Percentiles rank a stretch among this genome's conserved stretches.
Conservation (phyloP, 2,329 filamentous ascomycete genomes). For the Beauveria australis region DNA sequence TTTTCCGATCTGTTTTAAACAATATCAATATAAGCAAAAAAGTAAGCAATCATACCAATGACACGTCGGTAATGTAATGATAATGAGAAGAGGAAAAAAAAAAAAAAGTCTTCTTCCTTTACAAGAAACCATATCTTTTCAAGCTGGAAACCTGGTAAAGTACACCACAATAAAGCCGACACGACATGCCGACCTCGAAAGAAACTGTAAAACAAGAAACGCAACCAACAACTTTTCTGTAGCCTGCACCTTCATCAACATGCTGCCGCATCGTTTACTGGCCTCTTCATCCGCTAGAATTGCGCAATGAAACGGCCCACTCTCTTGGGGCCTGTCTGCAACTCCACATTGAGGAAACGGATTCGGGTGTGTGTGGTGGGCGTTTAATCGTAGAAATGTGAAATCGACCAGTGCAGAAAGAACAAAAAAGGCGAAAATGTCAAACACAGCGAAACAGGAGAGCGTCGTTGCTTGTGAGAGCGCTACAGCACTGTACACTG, state of each 20-base stretch:
- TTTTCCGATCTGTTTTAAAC: slow-evolving; percentile 5
- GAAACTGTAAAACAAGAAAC: neutral
- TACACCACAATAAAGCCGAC: neutral
- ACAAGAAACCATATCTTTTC: neutral
- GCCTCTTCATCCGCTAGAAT: neutral
- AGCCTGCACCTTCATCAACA: neutral
- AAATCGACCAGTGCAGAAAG: neutral
- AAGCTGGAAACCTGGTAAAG: neutral
- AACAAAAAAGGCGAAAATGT: neutral
- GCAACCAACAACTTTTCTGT: neutral
- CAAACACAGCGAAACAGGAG: neutral
- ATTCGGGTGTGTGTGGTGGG: neutral
- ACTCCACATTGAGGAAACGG: neutral
- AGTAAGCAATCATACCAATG: neutral
- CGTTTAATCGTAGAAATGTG: slow-evolving; percentile 9
- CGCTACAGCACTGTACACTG: neutral
- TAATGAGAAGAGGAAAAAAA: neutral
- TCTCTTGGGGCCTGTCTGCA: neutral
- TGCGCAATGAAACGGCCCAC: neutral
- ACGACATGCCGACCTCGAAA: neutral
- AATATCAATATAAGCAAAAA: slow-evolving; percentile 6
- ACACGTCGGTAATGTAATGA: neutral
- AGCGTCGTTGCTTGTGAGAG: neutral
- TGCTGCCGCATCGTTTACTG: neutral
- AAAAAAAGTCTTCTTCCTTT: neutral